A percentile compares a stretch with the other conserved stretches of the same genome.
phyloP scores from a whole-genome alignment of 1,139 yeast species.

The Diutina neorugosa region DNA sequence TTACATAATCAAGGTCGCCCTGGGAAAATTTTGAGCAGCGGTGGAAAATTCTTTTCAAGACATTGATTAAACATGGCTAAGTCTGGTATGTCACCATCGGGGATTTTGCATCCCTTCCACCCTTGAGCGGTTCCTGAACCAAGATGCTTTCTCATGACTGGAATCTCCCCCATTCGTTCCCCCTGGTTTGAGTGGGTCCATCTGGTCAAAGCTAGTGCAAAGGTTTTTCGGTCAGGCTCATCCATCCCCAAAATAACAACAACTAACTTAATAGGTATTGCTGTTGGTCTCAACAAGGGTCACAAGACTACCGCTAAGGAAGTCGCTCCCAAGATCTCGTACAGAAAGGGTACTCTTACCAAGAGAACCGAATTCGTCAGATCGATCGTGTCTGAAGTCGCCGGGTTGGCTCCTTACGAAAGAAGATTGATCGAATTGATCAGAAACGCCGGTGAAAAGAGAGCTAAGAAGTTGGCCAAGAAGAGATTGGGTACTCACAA shows the following conservation, averaged over 20 bases:
- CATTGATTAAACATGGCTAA: conserved; percentile 37
- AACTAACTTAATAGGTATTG: conserved; percentile 58
- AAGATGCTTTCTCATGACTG: background rate
- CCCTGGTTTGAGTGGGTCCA: too few species aligned
- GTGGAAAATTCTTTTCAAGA: conserved; percentile 5
- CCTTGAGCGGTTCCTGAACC: background rate
- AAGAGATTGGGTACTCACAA: conserved; percentile 99
- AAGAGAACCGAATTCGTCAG: conserved; percentile 96
- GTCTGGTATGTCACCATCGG: conserved; percentile 38
- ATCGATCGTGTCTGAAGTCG: conserved; percentile 89
- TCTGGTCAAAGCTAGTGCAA: too few species aligned
- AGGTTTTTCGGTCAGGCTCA: background rate
- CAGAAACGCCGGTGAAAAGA: conserved; percentile 99
- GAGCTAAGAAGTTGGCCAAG: conserved; percentile 99
- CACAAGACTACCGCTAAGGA: conserved; percentile 92
- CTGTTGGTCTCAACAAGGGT: conserved; percentile 98
- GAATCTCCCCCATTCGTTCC: too few species aligned
- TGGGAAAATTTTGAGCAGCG: conserved; percentile 10
- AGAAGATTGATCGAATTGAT: conserved; percentile 98
- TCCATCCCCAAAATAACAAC: background rate
- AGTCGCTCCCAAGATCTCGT: conserved; percentile 87
- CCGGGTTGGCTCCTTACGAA: conserved; percentile 99
- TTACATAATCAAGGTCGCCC: conserved; percentile 5
- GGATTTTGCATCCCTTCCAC: background rate
- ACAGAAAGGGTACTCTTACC: conserved; percentile 95